These are phyloP conservation scores for Pyrrhoderma noxium DNA, from an alignment of 1,284 basidiomycete genomes.

Conservation along the genomic window DNA sequence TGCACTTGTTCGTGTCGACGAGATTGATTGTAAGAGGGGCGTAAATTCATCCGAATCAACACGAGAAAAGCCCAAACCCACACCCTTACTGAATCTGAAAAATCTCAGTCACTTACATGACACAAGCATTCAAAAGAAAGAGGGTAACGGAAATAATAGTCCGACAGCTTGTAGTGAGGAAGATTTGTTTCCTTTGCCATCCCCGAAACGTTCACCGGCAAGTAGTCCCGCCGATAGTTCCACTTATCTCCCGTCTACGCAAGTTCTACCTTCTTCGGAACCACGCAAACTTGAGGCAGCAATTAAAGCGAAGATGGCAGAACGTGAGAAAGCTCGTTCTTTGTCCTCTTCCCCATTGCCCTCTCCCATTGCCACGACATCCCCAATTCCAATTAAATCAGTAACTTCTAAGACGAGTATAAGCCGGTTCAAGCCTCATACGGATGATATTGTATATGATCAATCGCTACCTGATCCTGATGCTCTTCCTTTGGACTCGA, in stretches of 20 bases:
- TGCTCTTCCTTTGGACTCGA: constrained; percentile 8
- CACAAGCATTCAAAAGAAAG: too few relatives aligned
- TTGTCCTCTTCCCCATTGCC: not conserved
- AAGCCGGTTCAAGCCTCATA: constrained; percentile 6
- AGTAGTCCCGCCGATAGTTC: constrained; percentile 13
- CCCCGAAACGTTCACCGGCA: constrained; percentile 19
- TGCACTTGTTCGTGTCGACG: constrained; percentile 15
- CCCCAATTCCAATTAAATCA: constrained; percentile 7
- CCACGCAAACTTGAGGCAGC: constrained; percentile 14
- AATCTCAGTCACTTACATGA: constrained; percentile 1
- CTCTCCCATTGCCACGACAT: not conserved
- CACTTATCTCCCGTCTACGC: constrained; percentile 1
- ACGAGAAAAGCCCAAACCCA: not conserved
- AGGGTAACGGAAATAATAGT: not conserved
- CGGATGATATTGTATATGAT: constrained; percentile 16
- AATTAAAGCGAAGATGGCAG: constrained; percentile 13
- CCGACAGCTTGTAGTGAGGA: constrained; percentile 8
- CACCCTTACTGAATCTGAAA: not conserved
- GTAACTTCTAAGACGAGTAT: not conserved
- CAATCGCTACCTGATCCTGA: constrained; percentile 13
- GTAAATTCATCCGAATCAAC: not conserved
- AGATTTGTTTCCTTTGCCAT: constrained; percentile 21
- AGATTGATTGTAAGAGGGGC: constrained; percentile 12
- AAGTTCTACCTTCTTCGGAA: not conserved
- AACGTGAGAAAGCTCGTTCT: constrained; percentile 3